A percentile compares a stretch with the other conserved stretches of the same genome.
Conservation (phyloP, 305 asterid genomes). For the Fraxinus velutina region DNA sequence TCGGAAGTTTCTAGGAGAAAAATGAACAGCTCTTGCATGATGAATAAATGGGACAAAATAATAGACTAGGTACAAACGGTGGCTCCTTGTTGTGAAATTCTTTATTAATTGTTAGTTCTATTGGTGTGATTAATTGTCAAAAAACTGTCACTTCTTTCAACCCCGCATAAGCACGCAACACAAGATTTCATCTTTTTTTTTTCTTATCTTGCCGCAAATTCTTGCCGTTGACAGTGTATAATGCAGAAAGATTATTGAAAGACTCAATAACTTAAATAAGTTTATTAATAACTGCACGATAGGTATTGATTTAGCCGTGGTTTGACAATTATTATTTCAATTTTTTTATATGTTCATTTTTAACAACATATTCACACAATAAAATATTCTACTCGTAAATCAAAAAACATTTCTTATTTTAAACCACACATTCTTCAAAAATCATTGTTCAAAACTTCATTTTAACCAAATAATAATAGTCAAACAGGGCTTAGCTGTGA, state of each 20-base stretch:
- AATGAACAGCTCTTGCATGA: slow-evolving; percentile 10
- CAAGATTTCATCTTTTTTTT: background rate
- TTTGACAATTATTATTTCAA: too few relatives aligned
- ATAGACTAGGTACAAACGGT: background rate
- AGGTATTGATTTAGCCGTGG: background rate
- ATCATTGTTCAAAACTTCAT: too few relatives aligned
- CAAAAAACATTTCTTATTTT: too few relatives aligned
- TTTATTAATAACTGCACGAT: too few relatives aligned
- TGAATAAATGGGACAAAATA: background rate
- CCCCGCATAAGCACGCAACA: background rate
- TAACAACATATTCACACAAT: too few relatives aligned
- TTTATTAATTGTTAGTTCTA: background rate
- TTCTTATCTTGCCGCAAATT: slow-evolving; percentile 8
- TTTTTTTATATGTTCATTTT: too few relatives aligned
- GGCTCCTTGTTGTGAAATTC: background rate
- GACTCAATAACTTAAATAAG: background rate
- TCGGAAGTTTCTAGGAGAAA: slow-evolving; percentile 11
- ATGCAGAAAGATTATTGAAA: background rate
- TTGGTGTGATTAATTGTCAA: slow-evolving; percentile 22
- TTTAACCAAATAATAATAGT: too few relatives aligned
- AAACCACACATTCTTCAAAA: too few relatives aligned
- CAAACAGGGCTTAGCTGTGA: background rate
- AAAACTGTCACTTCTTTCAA: background rate
- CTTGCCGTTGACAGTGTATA: slow-evolving; percentile 22
- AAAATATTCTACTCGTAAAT: too few relatives aligned